phyloP scores from a whole-genome alignment of 306 rosid genomes.

The Pachyrhizus erosus region DNA sequence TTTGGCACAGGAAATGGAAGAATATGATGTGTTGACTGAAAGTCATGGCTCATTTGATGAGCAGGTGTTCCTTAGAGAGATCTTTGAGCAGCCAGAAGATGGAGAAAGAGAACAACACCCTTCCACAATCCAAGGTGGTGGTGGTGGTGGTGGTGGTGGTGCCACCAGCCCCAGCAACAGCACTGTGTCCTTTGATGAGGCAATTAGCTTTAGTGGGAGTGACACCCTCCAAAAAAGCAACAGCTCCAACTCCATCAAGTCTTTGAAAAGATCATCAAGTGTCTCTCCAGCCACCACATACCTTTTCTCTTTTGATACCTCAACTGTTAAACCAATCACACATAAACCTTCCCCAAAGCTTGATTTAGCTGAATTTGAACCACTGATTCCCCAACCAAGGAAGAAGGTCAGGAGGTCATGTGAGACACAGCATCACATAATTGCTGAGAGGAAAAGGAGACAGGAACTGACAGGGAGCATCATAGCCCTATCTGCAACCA shows the following conservation, averaged over 20 bases:
- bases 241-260: constrained; percentile 30
- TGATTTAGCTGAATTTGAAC: neutral
- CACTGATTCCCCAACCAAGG: neutral
- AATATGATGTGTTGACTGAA: neutral
- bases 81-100: neutral
- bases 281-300: neutral
- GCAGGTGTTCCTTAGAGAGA: constrained; percentile 41
- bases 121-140: too few relatives aligned
- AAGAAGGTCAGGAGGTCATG: constrained; percentile 7
- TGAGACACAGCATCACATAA: constrained; percentile 17
- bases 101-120: neutral
- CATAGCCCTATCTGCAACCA: neutral
- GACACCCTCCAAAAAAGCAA: neutral
- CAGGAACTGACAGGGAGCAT: neutral
- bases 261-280: constrained; percentile 7
- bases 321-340: neutral
- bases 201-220: neutral
- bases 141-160: too few relatives aligned
- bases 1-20: constrained; percentile 46
- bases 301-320: constrained; percentile 38
- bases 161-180: constrained; percentile 30
- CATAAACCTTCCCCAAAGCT: neutral
- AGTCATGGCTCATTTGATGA: constrained; percentile 24
- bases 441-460: constrained; percentile 22
- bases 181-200: constrained; percentile 36